Base-by-base conservation (phyloP, 2,329 filamentous ascomycete genomes). In the Trichothecium sympodiale region DNA sequence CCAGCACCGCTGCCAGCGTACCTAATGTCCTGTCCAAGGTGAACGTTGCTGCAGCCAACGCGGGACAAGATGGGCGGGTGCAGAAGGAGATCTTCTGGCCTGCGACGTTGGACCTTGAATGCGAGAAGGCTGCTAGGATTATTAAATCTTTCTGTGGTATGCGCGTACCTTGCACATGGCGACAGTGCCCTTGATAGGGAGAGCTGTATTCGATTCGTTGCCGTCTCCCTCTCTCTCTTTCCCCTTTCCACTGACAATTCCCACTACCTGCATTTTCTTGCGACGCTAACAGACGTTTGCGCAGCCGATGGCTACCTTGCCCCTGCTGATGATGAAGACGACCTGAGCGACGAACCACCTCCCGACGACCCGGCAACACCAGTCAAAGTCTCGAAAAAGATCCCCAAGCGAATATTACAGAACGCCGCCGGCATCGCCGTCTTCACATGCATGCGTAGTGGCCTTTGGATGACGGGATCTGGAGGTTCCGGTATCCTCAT, bases 391-490 rank as follows among this genome's bases (percentile, higher is more conserved):
- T 58, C 69, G 35, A 85, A 89, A 60, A 91, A 87, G 62, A 95
- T 96, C 18, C 89, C 89, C 1, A 65, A 79, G 38, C 73, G 80
- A 51, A 85, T 95, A 38, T 85, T 96, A 47, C 77, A 83, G 52
- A 84, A 91, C 60, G 87, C 88, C 18, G 86, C 89, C 46, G 89
- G 86, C 9, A 71, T 96, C 39, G 88, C 86, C 37, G 84, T 96
- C 46, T 95, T 95, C 62, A 94, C 88, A 1, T 94, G 86, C 20
- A 94, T 95, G 86, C 80, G 89, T 40, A 89, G 85, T 12, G 89
- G 89, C 10, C 64, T 95, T 23, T 94, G 88, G 83, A 71, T 94
- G 47, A 89, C 84, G 31, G 89, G 89, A 31, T 88, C 87, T 13
- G 88, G 88, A 18, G 89, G 89, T 28, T 89, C 85, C 38, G 89